Conservation (phyloP, 768 basidiomycete genomes). For the Saitozyma podzolica region DNA sequence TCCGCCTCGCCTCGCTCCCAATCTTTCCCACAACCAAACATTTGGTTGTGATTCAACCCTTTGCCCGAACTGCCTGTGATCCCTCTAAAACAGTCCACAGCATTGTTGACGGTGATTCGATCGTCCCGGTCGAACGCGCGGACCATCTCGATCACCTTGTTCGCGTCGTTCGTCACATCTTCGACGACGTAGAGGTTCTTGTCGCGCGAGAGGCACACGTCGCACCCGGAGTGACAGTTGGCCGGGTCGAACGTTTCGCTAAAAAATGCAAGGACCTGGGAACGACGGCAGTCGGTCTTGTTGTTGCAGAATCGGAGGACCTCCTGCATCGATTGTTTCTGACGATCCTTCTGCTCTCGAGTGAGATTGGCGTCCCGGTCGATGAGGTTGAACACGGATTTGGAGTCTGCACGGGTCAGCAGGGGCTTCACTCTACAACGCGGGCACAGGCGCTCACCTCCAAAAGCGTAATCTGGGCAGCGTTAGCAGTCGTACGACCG, state of each 20-base stretch:
- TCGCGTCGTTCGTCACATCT: conserved; percentile 67
- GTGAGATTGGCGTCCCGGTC: conserved; percentile 58
- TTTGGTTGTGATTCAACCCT: conserved; percentile 58
- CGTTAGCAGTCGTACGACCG: conserved; percentile 6
- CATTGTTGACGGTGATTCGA: conserved; percentile 63
- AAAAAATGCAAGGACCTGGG: conserved; percentile 85
- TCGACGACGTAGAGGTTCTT: conserved; percentile 55
- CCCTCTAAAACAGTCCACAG: conserved; percentile 68
- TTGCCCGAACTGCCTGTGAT: conserved; percentile 58
- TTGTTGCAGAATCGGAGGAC: conserved; percentile 82
- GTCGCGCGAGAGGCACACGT: conserved; percentile 69
- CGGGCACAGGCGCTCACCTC: conserved; percentile 21
- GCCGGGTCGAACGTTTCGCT: conserved; percentile 72
- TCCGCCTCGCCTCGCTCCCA: conserved; percentile 62
- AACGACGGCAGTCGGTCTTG: conserved; percentile 78
- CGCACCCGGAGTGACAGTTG: conserved; percentile 71
- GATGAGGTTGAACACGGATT: conserved; percentile 64
- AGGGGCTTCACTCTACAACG: background rate
- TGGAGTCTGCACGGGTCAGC: conserved; percentile 57
- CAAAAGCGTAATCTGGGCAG: conserved; percentile 64
- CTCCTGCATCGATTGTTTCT: conserved; percentile 63
- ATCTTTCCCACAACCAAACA: conserved; percentile 60
- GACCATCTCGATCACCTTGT: conserved; percentile 63
- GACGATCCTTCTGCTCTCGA: conserved; percentile 65
- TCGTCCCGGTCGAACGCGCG: conserved; percentile 57